A percentile compares a stretch with the other conserved stretches of the same genome.
Conservation (phyloP, 306 rosid species). For the Quercus glauca region DNA sequence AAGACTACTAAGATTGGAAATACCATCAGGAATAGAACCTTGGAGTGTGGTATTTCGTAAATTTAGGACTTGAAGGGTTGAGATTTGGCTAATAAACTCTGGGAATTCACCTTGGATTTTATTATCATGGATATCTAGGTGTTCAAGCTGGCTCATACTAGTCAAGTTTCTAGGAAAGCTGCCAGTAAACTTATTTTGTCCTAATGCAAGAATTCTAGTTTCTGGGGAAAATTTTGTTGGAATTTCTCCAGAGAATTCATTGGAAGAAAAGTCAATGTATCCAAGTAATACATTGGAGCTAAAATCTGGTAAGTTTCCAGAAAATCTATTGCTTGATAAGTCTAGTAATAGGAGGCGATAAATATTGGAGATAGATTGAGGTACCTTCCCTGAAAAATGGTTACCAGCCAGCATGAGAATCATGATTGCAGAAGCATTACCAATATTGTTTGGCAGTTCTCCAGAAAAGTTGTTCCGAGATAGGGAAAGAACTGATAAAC, state of each 20-base stretch:
- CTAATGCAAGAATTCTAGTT: constrained; percentile 16
- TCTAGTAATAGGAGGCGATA: constrained; percentile 29
- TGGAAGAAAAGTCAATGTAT: constrained; percentile 26
- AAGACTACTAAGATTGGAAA: constrained; percentile 12
- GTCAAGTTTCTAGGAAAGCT: constrained; percentile 27
- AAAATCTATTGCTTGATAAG: constrained; percentile 27
- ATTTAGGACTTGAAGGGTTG: not conserved
- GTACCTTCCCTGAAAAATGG: constrained; percentile 27
- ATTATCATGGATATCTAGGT: constrained; percentile 30
- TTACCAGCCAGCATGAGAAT: constrained; percentile 28
- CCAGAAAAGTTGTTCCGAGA: constrained; percentile 32
- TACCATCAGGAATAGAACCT: too few relatives aligned
- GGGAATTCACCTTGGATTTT: not conserved
- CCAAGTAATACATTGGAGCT: constrained; percentile 7
- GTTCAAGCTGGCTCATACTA: constrained; percentile 9
- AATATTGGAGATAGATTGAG: constrained; percentile 22
- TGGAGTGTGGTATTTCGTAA: too few relatives aligned
- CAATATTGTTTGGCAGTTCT: constrained; percentile 22
- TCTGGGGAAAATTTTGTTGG: constrained; percentile 22
- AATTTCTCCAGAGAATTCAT: constrained; percentile 25
- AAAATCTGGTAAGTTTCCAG: constrained; percentile 18
- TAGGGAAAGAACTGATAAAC: constrained; percentile 16
- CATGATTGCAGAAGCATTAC: constrained; percentile 14
- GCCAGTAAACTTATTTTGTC: not conserved
- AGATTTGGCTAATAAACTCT: not conserved